phyloP scores from a whole-genome alignment of 1,284 basidiomycete species.

The Marasmius oreades region DNA sequence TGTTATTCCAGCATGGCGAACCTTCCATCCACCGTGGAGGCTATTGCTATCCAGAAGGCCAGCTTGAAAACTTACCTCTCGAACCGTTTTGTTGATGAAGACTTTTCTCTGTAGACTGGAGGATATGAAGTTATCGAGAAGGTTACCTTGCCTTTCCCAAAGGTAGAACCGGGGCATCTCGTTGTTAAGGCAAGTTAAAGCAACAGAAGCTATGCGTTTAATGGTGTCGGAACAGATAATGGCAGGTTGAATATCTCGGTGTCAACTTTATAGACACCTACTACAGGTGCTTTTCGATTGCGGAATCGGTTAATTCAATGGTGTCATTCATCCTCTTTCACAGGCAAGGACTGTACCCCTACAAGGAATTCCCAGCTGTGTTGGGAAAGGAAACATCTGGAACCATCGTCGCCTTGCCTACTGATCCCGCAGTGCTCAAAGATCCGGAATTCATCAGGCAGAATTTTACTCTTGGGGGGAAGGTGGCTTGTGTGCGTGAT shows the following conservation, averaged over 20 bases:
- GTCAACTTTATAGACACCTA: slow-evolving; percentile 91
- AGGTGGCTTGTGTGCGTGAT: slow-evolving; percentile 57
- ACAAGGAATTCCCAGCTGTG: slow-evolving; percentile 62
- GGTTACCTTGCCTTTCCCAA: slow-evolving; percentile 50
- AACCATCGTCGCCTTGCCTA: slow-evolving; percentile 69
- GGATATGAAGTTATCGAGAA: slow-evolving; percentile 80
- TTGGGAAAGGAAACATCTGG: slow-evolving; percentile 83
- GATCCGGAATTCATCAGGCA: slow-evolving; percentile 59
- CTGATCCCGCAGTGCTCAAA: slow-evolving; percentile 48
- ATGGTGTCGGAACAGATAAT: neutral
- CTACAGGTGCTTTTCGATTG: slow-evolving; percentile 40
- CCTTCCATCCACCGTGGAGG: slow-evolving; percentile 52
- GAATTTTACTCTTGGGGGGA: slow-evolving; percentile 55
- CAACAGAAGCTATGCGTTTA: slow-evolving; percentile 13
- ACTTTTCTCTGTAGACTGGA: slow-evolving; percentile 43
- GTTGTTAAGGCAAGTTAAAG: neutral
- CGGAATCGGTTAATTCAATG: neutral
- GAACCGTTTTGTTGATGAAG: neutral
- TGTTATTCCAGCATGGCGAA: slow-evolving; percentile 34
- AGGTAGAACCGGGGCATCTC: slow-evolving; percentile 43
- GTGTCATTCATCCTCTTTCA: neutral
- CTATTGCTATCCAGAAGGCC: slow-evolving; percentile 52
- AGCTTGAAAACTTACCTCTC: neutral
- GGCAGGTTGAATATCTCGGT: slow-evolving; percentile 65
- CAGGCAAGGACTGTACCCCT: slow-evolving; percentile 60